Percentiles rank a stretch among this genome's conserved stretches.
Conservation (phyloP, 75 land plant genomes). For the Pinus taeda region DNA sequence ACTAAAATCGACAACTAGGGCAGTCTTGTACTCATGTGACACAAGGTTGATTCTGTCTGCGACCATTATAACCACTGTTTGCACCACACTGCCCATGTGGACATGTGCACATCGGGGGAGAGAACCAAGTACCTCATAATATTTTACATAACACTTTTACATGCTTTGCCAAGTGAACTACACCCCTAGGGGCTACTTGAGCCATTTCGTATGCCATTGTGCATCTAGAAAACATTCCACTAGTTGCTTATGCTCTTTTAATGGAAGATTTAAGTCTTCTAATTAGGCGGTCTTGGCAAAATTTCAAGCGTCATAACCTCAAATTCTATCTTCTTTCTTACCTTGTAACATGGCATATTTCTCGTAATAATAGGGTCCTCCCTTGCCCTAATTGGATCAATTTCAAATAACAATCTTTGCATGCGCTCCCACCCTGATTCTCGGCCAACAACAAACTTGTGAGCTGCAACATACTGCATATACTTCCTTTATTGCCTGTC, state of each 20-base stretch:
- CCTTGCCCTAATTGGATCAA: slow-evolving; percentile 75
- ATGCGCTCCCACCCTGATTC: slow-evolving; percentile 90
- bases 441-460: slow-evolving; percentile 68
- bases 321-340: slow-evolving; percentile 52
- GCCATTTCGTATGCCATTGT: slow-evolving; percentile 85
- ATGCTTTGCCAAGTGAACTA: too few relatives aligned
- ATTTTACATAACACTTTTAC: too few relatives aligned
- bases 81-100: too few relatives aligned
- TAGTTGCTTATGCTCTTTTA: slow-evolving; percentile 61
- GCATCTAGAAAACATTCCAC: slow-evolving; percentile 56
- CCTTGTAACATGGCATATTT: slow-evolving; percentile 83
- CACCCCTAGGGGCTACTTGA: too few relatives aligned
- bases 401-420: slow-evolving; percentile 66
- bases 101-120: too few relatives aligned
- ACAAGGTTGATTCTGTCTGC: too few relatives aligned
- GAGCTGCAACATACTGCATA: slow-evolving; percentile 68
- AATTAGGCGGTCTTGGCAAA: too few relatives aligned
- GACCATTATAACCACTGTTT: slow-evolving; percentile 37
- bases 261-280: slow-evolving; percentile 54
- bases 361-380: slow-evolving; percentile 75
- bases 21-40: too few relatives aligned
- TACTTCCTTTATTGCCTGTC: slow-evolving; percentile 82
- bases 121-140: too few relatives aligned
- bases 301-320: too few relatives aligned
- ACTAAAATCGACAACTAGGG: too few relatives aligned